Evolutionary conservation across 805 yeast genomes (phyloP).

Genomic region (Aciculoconidium aculeatum): DNA sequence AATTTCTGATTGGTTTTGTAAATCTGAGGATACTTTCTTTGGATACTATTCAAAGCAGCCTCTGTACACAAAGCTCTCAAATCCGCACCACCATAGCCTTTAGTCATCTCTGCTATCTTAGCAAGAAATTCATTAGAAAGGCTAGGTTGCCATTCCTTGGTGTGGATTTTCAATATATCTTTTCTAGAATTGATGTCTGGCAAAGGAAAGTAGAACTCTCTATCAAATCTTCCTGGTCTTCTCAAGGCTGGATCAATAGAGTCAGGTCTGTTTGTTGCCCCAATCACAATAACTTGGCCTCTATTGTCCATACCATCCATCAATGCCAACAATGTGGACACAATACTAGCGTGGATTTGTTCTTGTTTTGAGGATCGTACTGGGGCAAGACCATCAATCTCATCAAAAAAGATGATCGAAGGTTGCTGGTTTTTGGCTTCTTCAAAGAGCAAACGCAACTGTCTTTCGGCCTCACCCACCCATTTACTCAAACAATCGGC

Average conservation of each 20-base stretch:
- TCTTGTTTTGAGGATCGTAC: slow-evolving; percentile 96
- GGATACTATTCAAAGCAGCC: slow-evolving; percentile 88
- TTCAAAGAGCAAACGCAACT: slow-evolving; percentile 81
- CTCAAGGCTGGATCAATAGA: slow-evolving; percentile 97
- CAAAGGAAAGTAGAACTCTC: slow-evolving; percentile 93
- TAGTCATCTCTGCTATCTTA: slow-evolving; percentile 72
- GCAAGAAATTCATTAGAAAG: slow-evolving; percentile 51
- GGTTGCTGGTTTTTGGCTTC: slow-evolving; percentile 97
- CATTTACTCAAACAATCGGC: slow-evolving; percentile 96
- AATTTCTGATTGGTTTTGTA: slow-evolving; percentile 72
- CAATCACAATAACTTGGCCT: slow-evolving; percentile 96
- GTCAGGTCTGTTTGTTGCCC: slow-evolving; percentile 97
- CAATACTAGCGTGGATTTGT: slow-evolving; percentile 96
- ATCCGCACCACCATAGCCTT: slow-evolving; percentile 98
- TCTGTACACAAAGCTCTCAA: slow-evolving; percentile 91
- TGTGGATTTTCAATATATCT: slow-evolving; percentile 78
- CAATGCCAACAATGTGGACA: slow-evolving; percentile 85
- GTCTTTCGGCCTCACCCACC: slow-evolving; percentile 99
- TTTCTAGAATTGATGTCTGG: slow-evolving; percentile 79
- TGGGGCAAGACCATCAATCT: slow-evolving; percentile 97
- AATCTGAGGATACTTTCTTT: slow-evolving; percentile 89
- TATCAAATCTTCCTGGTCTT: slow-evolving; percentile 94
- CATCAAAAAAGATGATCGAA: slow-evolving; percentile 92
- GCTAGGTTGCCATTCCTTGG: slow-evolving; percentile 83
- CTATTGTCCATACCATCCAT: slow-evolving; percentile 99